phyloP scores from a whole-genome alignment of 2,329 filamentous ascomycete species.

The Exophiala aquamarina region DNA sequence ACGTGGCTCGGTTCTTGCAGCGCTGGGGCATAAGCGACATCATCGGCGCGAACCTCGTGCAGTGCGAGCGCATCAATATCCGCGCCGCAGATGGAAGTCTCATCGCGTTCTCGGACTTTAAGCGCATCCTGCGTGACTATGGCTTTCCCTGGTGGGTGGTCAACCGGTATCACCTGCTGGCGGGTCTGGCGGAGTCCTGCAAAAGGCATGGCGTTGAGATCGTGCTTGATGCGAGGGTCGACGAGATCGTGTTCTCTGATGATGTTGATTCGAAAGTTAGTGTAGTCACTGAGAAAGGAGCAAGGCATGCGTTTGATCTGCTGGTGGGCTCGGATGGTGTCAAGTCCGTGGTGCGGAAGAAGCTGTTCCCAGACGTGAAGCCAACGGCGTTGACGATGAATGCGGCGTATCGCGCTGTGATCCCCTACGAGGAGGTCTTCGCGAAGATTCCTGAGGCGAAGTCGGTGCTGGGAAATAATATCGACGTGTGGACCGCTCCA shows the following conservation, averaged over 20 bases:
- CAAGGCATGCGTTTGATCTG: conserved; percentile 36
- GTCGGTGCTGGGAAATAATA: conserved; percentile 19
- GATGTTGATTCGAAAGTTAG: conserved; percentile 5
- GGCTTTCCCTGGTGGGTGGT: conserved; percentile 36
- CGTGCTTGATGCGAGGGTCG: conserved; percentile 40
- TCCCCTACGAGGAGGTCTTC: conserved; percentile 44
- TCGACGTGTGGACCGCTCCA: conserved; percentile 24
- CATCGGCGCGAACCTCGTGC: conserved; percentile 42
- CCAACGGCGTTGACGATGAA: conserved; percentile 42
- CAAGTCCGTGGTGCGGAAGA: conserved; percentile 39
- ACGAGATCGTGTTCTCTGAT: conserved; percentile 33
- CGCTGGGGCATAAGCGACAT: conserved; percentile 41
- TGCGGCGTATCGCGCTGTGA: conserved; percentile 47
- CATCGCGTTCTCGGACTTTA: conserved; percentile 10
- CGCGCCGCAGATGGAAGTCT: conserved; percentile 31
- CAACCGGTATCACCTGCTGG: conserved; percentile 48
- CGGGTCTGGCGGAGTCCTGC: conserved; percentile 43
- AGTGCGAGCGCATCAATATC: conserved; percentile 37
- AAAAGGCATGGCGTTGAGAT: conserved; percentile 39
- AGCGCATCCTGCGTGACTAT: conserved; percentile 8
- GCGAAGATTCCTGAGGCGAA: conserved; percentile 23
- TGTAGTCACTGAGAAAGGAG: conserved; percentile 26
- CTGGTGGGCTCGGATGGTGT: conserved; percentile 45
- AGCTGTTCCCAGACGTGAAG: conserved; percentile 43
- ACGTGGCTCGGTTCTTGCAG: conserved; percentile 35